phyloP scores from a whole-genome alignment of 768 basidiomycete species.

The Kwoniella bestiolae region DNA sequence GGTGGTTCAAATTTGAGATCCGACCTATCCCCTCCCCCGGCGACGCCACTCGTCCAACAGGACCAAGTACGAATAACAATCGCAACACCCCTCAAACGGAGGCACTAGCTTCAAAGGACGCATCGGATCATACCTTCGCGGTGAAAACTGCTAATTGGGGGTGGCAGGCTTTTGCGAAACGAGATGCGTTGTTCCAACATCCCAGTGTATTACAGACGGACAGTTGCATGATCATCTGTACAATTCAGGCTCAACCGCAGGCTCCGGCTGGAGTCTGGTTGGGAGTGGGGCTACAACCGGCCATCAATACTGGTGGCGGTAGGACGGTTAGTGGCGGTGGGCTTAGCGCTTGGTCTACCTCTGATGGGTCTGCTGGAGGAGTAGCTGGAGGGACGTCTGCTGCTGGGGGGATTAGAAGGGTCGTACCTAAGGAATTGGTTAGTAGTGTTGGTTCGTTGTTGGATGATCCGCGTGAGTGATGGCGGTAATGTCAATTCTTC shows the following conservation, averaged over 20 bases:
- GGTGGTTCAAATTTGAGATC: constrained; percentile 82
- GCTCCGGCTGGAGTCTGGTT: constrained; percentile 60
- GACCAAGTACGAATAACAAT: not conserved
- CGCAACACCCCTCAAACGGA: constrained; percentile 13
- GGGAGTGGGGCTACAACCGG: constrained; percentile 56
- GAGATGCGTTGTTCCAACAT: constrained; percentile 70
- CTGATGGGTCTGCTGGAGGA: constrained; percentile 46
- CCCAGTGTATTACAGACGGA: constrained; percentile 62
- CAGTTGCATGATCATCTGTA: constrained; percentile 75
- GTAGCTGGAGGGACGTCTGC: constrained; percentile 52
- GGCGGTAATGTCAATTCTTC: too few species aligned
- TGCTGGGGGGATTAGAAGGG: constrained; percentile 43
- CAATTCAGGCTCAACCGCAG: constrained; percentile 71
- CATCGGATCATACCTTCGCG: constrained; percentile 79
- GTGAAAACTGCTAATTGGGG: constrained; percentile 85
- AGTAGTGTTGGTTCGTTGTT: constrained; percentile 74
- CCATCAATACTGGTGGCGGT: constrained; percentile 31
- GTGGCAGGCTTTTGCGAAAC: constrained; percentile 76
- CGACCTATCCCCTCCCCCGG: constrained; percentile 59
- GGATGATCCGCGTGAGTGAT: constrained; percentile 64
- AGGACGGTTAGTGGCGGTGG: constrained; percentile 44
- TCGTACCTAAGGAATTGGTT: constrained; percentile 70
- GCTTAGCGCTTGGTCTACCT: constrained; percentile 51
- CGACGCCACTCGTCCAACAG: constrained; percentile 1
- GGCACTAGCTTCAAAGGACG: constrained; percentile 66